Evolutionary conservation across 306 rosid species (phyloP), one percentile per base, ranked within the genome.

Genomic region (Vigna trinervia): DNA sequence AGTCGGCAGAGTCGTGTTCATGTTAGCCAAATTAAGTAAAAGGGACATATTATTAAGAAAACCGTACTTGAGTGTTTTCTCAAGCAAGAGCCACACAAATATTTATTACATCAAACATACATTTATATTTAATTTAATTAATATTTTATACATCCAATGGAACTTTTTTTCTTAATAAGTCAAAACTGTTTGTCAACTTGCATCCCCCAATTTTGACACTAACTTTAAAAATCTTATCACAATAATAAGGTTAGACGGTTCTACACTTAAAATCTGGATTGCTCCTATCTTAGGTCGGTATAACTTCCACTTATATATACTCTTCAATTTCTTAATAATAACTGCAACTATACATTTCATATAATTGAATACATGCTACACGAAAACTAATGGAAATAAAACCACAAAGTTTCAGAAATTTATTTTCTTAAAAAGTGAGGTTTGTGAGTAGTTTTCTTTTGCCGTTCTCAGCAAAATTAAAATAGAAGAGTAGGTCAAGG

Each of bases 181-280:
- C 32, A 22, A 20, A 43, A 45, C 6, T 17, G 3, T 12, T 43
- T 22, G 28, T 20, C 32, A 64, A 36, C 14, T 63, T 36, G 6
- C 48, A 12, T 65, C 4, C 19, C 19, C 50, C 12, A 43, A 5
- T 30, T 36, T n/a, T 70, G 61, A 50, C 74, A 47, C 30, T 32
- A 1, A 14, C 59, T 48, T 69, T 28, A 4, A 34, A 48, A 69
- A 28, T 47, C 26, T 6, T n/a, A 10, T 3, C 53, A 20, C 38
- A 67, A 45, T 9, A 10, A 0, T 12, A 5, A 51, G 30, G 15
- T n/a, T n/a, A 30, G 47, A 51, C 7, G 4, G 3, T 51, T 52
- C 22, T 67, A 68, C 73, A 68, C 73, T 68, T 12, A 28, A 28
- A 12, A 6, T 64, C 54, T 71, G 46, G 51, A 65, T 65, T 65